phyloP scores from a whole-genome alignment of 148 eudicot genomes.

The Rhododendron williamsianum region DNA sequence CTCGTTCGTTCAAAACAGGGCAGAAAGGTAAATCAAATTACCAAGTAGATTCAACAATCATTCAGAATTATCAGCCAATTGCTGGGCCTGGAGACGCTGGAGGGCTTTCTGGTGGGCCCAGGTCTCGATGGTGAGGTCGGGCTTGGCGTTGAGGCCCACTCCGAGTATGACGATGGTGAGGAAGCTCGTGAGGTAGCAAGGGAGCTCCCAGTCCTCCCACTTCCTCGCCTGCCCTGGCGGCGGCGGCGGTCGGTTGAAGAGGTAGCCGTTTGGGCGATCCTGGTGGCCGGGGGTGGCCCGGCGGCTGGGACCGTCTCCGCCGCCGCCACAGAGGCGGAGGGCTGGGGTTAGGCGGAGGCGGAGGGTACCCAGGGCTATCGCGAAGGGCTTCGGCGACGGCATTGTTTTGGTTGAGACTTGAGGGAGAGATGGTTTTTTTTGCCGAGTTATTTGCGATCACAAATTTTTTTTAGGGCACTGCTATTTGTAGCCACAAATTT shows the following conservation, averaged over 20 bases:
- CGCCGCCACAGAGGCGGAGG: slow-evolving; percentile 46
- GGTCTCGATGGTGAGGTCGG: slow-evolving; percentile 90
- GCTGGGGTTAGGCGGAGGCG: slow-evolving; percentile 42
- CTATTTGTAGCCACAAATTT: no score
- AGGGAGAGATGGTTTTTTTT: no score
- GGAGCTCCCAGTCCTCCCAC: slow-evolving; percentile 99
- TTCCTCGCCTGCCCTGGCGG: slow-evolving; percentile 51
- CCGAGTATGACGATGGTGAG: slow-evolving; percentile 88
- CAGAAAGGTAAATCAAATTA: neutral
- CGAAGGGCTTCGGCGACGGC: slow-evolving; percentile 47
- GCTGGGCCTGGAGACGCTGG: slow-evolving; percentile 52
- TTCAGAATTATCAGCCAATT: neutral
- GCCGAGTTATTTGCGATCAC: no score
- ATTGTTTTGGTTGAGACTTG: slow-evolving; percentile 9
- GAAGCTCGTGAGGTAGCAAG: slow-evolving; percentile 92
- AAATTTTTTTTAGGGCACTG: no score
- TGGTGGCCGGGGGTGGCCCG: slow-evolving; percentile 90
- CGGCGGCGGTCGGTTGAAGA: slow-evolving; percentile 60
- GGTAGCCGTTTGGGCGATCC: slow-evolving; percentile 85
- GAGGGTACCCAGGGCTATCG: slow-evolving; percentile 44
- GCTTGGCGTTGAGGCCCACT: slow-evolving; percentile 85
- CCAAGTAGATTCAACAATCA: neutral
- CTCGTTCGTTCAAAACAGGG: neutral
- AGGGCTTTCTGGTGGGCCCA: slow-evolving; percentile 98
- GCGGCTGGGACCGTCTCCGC: slow-evolving; percentile 38